These are phyloP conservation scores for Hypoxylon cercidicola DNA, from an alignment of 495 filamentous ascomycete genomes.

Conservation along the genomic window DNA sequence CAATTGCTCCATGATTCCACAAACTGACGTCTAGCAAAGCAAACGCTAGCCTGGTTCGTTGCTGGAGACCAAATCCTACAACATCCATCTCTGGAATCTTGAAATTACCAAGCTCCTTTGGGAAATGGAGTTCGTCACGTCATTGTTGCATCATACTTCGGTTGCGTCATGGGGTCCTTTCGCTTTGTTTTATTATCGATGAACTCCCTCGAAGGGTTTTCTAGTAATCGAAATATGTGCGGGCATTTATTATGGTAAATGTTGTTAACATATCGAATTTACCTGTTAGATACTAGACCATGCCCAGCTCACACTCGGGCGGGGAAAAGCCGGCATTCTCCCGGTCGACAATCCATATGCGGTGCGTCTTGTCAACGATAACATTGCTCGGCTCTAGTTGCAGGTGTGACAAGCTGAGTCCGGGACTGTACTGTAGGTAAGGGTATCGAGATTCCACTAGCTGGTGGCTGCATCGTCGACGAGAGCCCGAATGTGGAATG, in stretches of 20 bases:
- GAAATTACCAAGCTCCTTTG: too few species aligned
- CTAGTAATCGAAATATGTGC: too few species aligned
- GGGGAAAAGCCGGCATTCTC: conserved; percentile 13
- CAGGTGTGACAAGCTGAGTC: conserved; percentile 21
- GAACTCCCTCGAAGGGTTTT: too few species aligned
- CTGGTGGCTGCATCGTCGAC: not conserved
- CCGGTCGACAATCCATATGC: conserved; percentile 21
- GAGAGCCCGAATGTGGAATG: not conserved
- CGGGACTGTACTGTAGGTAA: not conserved
- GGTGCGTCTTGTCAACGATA: not conserved
- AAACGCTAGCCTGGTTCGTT: conserved; percentile 1
- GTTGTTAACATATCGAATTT: too few species aligned
- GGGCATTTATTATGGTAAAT: too few species aligned
- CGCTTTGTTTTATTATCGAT: too few species aligned
- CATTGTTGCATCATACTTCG: too few species aligned
- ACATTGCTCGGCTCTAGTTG: conserved; percentile 25
- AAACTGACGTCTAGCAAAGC: not conserved
- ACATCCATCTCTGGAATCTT: too few species aligned
- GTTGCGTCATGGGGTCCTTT: too few species aligned
- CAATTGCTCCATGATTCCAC: not conserved
- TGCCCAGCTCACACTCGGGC: conserved; percentile 16
- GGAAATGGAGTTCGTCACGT: too few species aligned
- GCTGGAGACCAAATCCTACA: not conserved
- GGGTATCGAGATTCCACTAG: not conserved
- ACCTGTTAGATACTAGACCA: not conserved